Base-by-base conservation (phyloP, 139 green algal genomes). In the Picochlorum sp. region DNA sequence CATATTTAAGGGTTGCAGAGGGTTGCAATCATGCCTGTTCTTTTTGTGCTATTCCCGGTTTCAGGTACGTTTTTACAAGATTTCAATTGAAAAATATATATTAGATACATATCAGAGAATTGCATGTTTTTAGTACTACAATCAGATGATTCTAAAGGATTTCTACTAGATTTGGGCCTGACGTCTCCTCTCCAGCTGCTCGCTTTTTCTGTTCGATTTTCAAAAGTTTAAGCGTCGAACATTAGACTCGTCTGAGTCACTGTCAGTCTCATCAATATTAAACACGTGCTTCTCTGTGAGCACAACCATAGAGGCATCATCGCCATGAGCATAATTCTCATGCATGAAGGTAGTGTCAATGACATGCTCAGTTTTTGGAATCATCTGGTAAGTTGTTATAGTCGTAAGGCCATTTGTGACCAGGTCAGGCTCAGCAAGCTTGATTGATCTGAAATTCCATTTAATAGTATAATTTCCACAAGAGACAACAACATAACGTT, bases 21-120 rank as follows among this genome's bases (percentile, higher is more conserved):
- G 88, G 88, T 9, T 96, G 88, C 78, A 82, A 85, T 74, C 88
- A 94, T 63, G 77, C 77, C 6, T 96, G 88, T 81, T 90, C 78
- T 37, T 96, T 96, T 70, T 96, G 88, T 55, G 80, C 83, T 14
- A 96, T 96, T 50, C 88, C 88, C 3, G 72, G 75, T 25, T 89
- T 94, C 58, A 69, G 73, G 64, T 69, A 31, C 28, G 56, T 13
- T 29, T 14, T 28, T 50, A 20, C 18, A 18, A 28, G n/a, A 55
- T 49, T 57, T 54, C 25, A 50, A 47, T 47, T 25, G 20, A 16
- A 47, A 24, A 18, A 47, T 14, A 24, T n/a, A 4, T 25, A 9
- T 24, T 12, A 47, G 14, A 47, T 24, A 9, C 20, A 47, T 47
- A 18, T 24, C n/a, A n/a, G n/a, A n/a, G n/a, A n/a, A 26, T 54